Percentiles rank a stretch among this genome's conserved stretches.
Conservation (phyloP, 768 basidiomycete genomes). For the Phallus indusiatus region DNA sequence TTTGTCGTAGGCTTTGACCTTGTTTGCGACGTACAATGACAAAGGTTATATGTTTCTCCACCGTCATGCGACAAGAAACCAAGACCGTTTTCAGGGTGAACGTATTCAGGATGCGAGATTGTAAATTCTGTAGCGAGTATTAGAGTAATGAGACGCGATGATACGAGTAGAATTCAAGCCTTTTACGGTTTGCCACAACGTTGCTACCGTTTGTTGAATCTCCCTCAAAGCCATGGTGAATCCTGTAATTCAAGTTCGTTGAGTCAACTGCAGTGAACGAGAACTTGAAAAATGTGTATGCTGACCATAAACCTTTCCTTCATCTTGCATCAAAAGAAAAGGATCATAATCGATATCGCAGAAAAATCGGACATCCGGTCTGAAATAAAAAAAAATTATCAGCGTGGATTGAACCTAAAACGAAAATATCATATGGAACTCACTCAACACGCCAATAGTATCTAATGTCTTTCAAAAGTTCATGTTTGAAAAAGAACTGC, state of each 20-base stretch:
- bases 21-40: slow-evolving; percentile 50
- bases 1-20: slow-evolving; percentile 18
- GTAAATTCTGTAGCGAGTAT: slow-evolving; percentile 24
- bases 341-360: slow-evolving; percentile 62
- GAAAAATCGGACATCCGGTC: slow-evolving; percentile 67
- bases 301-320: slow-evolving; percentile 57
- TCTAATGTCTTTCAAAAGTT: slow-evolving; percentile 51
- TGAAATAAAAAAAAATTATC: slow-evolving; percentile 18
- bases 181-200: slow-evolving; percentile 62
- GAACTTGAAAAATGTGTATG: not conserved
- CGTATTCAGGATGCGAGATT: slow-evolving; percentile 24
- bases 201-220: slow-evolving; percentile 64
- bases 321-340: slow-evolving; percentile 61
- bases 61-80: slow-evolving; percentile 30
- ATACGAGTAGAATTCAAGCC: slow-evolving; percentile 29
- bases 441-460: slow-evolving; percentile 79
- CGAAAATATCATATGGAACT: slow-evolving; percentile 12
- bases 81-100: slow-evolving; percentile 32
- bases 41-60: slow-evolving; percentile 66
- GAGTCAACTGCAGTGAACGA: not conserved
- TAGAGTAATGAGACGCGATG: too few species aligned
- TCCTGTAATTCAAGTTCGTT: slow-evolving; percentile 31
- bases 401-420: not conserved
- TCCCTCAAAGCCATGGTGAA: slow-evolving; percentile 74
- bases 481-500: slow-evolving; percentile 65